Percentiles rank a stretch among this genome's conserved stretches.
These are phyloP conservation scores for Themeda triandra DNA, from an alignment of 176 grass and related monocot species.

Conservation along the genomic window DNA sequence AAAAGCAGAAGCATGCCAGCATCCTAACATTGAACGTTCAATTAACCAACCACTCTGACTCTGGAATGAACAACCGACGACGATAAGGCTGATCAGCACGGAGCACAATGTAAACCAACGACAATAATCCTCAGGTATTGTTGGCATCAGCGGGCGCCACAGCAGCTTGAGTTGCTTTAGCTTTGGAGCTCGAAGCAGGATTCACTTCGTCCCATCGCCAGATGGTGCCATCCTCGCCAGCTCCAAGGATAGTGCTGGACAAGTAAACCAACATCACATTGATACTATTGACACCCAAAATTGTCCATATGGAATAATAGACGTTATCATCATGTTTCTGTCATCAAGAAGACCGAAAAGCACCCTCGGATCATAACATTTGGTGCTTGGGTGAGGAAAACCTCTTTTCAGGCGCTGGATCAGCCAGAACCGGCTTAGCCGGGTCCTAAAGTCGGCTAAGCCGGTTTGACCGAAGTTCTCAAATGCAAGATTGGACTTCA, in stretches of 20 bases:
- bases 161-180: background rate
- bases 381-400: too few species aligned
- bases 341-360: too few species aligned
- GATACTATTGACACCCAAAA: too few species aligned
- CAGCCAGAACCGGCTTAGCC: too few species aligned
- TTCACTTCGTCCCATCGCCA: constrained; percentile 75
- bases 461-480: too few species aligned
- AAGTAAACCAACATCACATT: background rate
- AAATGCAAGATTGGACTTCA: too few species aligned
- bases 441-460: too few species aligned
- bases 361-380: too few species aligned
- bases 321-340: too few species aligned
- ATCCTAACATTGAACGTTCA: background rate
- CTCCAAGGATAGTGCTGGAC: constrained; percentile 71
- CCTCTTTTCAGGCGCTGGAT: too few species aligned
- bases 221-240: constrained; percentile 70
- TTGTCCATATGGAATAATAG: too few species aligned
- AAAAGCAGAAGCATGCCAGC: background rate
- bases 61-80: background rate
- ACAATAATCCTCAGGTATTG: background rate
- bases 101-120: background rate
- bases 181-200: background rate
- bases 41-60: background rate
- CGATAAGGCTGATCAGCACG: background rate
- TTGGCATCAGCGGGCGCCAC: background rate